Conservation (phyloP, 768 basidiomycete genomes). For the Dentipellis fragilis region DNA sequence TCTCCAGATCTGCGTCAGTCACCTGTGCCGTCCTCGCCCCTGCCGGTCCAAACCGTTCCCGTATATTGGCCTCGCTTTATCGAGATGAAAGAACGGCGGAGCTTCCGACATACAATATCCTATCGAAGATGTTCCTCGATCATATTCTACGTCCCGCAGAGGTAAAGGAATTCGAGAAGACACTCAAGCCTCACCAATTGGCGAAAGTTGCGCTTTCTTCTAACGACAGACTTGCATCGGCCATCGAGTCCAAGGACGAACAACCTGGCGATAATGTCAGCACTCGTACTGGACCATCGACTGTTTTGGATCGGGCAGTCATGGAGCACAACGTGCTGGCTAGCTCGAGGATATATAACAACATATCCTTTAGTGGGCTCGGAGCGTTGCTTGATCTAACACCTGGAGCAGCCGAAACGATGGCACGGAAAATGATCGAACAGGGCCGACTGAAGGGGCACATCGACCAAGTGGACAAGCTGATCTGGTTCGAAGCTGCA, state of each 20-base stretch:
- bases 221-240: constrained; percentile 69
- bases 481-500: constrained; percentile 88
- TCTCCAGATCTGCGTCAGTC: constrained; percentile 71
- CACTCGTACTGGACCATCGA: constrained; percentile 84
- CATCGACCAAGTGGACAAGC: constrained; percentile 91
- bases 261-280: constrained; percentile 43
- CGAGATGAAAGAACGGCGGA: constrained; percentile 84
- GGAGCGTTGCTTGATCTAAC: constrained; percentile 85
- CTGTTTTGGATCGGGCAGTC: constrained; percentile 93
- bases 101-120: constrained; percentile 77
- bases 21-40: constrained; percentile 96
- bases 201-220: constrained; percentile 83
- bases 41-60: constrained; percentile 91
- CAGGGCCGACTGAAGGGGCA: constrained; percentile 88
- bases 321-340: constrained; percentile 98
- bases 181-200: constrained; percentile 85
- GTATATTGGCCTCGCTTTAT: constrained; percentile 85
- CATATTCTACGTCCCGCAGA: constrained; percentile 88
- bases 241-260: constrained; percentile 46
- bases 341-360: constrained; percentile 95
- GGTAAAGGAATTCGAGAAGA: constrained; percentile 80
- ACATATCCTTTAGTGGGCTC: constrained; percentile 91
- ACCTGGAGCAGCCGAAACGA: constrained; percentile 89
- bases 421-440: constrained; percentile 98
- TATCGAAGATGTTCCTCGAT: constrained; percentile 97